Base-by-base conservation (phyloP, 1,284 basidiomycete species). In the Athelia sp. region DNA sequence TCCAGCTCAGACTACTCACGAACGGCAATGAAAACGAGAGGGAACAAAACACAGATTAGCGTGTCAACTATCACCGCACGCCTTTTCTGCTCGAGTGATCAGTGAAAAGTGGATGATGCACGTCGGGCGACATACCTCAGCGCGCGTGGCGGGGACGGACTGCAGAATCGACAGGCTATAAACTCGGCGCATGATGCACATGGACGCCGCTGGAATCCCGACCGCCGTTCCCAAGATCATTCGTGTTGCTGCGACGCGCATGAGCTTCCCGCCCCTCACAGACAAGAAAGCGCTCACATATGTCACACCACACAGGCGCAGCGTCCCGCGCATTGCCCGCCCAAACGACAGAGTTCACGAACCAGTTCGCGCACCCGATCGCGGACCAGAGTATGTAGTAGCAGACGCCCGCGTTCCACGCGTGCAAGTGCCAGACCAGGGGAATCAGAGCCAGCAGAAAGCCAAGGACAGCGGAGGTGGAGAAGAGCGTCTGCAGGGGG, bases 241-340 rank as follows among this genome's bases (percentile, higher is more conserved):
- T 38, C 59, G 56, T 2, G 55, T 56, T 19, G 57, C 58, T 59
- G 42, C 34, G 40, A 34, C 14, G 18, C 10, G 34, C 6, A 10
- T 11, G 9, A 34, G 21, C 26, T 49, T 15, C 15, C 10, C 3
- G 10, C 32, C 19, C 11, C n/a, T 40, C 36, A 45, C 9, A 4
- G 26, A 29, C 24, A 15, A 43, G 3, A 17, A 60, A 49, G 2
- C 60, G 59, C 73, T 50, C 49, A 75, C 74, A 64, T 34, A 81
- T 76, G 56, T 82, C 79, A 57, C 78, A 81, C 71, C 72, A 80
- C 4, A 73, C 57, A 0, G 71, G 72, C 1, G 69, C 64, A 1
- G 53, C 42, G 47, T 72, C 60, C 8, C 58, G 50, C 1, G 62
- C 54, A 51, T 70, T 72, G 26, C 66, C 64, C 17, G 57, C 54